phyloP scores from a whole-genome alignment of 805 yeast species.

The Pichia nanzhaoensis region DNA sequence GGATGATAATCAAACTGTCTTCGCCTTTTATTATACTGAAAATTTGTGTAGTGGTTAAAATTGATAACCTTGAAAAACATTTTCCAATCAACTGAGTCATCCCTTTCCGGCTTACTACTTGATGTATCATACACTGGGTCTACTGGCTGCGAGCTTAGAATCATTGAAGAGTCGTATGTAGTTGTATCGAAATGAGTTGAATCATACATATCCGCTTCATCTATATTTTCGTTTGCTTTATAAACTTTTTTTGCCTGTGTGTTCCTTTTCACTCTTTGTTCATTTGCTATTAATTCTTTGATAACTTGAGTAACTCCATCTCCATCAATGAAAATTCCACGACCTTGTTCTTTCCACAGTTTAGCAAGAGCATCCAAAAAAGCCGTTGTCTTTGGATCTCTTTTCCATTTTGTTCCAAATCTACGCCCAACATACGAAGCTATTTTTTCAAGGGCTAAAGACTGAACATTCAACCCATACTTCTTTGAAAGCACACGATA shows the following conservation, averaged over 20 bases:
- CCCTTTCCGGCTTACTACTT: constrained; percentile 28
- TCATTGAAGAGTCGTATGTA: constrained; percentile 6
- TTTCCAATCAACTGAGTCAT: constrained; percentile 48
- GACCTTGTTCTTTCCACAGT: constrained; percentile 82
- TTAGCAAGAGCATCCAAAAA: constrained; percentile 73
- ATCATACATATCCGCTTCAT: background rate
- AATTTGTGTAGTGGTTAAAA: constrained; percentile 58
- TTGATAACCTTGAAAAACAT: constrained; percentile 65
- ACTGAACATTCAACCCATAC: constrained; percentile 83
- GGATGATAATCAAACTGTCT: constrained; percentile 48
- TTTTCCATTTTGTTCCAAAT: constrained; percentile 84
- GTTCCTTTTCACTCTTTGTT: constrained; percentile 7
- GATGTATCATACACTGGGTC: background rate
- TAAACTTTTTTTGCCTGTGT: background rate
- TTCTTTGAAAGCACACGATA: constrained; percentile 86
- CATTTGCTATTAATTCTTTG: constrained; percentile 37
- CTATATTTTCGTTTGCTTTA: background rate
- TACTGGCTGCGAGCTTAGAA: background rate
- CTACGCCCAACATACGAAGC: constrained; percentile 70
- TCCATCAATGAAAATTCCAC: constrained; percentile 82
- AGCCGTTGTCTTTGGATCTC: constrained; percentile 48
- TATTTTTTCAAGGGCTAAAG: constrained; percentile 68
- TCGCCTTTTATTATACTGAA: constrained; percentile 51
- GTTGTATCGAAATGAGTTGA: constrained; percentile 3
- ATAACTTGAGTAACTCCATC: constrained; percentile 58